A percentile compares a stretch with the other conserved stretches of the same genome.
phyloP scores from a whole-genome alignment of 2,329 filamentous ascomycete species.

The Pseudovirgaria hyperparasitica region DNA sequence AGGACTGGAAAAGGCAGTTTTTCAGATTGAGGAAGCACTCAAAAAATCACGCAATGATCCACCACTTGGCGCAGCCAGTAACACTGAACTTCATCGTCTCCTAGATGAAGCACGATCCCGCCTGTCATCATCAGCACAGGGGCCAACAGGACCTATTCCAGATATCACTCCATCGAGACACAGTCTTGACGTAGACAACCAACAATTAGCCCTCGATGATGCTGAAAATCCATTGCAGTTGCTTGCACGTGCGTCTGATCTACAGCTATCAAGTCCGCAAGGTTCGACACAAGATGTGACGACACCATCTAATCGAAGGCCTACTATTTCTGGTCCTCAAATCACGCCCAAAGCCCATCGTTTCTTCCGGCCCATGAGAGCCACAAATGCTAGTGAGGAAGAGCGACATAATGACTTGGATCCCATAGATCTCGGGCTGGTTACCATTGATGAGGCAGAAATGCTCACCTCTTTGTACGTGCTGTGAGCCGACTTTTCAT shows the following conservation, averaged over 20 bases:
- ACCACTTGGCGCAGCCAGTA: conserved; percentile 11
- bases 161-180: too few species aligned
- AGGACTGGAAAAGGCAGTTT: conserved; percentile 60
- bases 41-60: conserved; percentile 19
- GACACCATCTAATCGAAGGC: conserved; percentile 21
- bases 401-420: conserved; percentile 52
- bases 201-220: conserved; percentile 50
- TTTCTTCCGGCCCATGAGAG: conserved; percentile 54
- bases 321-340: too few species aligned
- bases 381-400: conserved; percentile 53
- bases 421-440: conserved; percentile 56
- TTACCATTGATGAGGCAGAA: conserved; percentile 51
- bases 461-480: conserved; percentile 52
- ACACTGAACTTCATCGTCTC: conserved; percentile 34
- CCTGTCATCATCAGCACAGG: conserved; percentile 7
- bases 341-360: too few species aligned
- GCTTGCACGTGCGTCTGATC: conserved; percentile 58
- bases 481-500: too few species aligned
- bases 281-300: conserved; percentile 12
- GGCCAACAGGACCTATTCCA: conserved; percentile 7
- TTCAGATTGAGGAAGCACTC: conserved; percentile 57
- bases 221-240: conserved; percentile 65
- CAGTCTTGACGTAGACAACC: too few species aligned
- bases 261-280: conserved; percentile 39
- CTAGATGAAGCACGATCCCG: conserved; percentile 33